Conservation (phyloP, 306 rosid species). For the Begonia peltatifolia region DNA sequence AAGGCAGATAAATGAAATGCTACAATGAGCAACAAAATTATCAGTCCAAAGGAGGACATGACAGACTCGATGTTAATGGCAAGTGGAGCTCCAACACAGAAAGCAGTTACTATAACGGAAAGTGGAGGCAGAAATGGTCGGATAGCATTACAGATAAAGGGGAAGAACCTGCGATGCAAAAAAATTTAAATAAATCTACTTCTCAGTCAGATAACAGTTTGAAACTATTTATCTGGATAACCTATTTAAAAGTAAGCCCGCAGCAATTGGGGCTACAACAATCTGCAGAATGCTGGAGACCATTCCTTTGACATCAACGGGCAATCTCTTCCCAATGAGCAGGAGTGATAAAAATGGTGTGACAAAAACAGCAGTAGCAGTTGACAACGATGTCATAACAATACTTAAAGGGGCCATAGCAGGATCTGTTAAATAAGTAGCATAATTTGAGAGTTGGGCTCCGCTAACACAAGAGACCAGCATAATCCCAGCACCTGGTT, state of each 20-base stretch:
- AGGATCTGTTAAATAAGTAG: constrained; percentile 87
- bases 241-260: constrained; percentile 84
- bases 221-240: constrained; percentile 15
- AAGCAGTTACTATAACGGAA: constrained; percentile 71
- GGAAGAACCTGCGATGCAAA: constrained; percentile 55
- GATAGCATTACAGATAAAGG: constrained; percentile 47
- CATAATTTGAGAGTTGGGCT: constrained; percentile 89
- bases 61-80: constrained; percentile 71
- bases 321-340: constrained; percentile 89
- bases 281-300: constrained; percentile 81
- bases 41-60: constrained; percentile 55
- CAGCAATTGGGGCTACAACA: constrained; percentile 69
- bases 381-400: constrained; percentile 89
- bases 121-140: constrained; percentile 76
- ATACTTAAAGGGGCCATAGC: constrained; percentile 80
- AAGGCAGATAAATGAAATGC: constrained; percentile 69
- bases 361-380: constrained; percentile 78
- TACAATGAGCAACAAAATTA: constrained; percentile 45
- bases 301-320: constrained; percentile 95
- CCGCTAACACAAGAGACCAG: constrained; percentile 93
- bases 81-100: constrained; percentile 94
- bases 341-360: constrained; percentile 71
- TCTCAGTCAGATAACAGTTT: constrained; percentile 4
- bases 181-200: constrained; percentile 4
- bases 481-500: constrained; percentile 85